These are phyloP conservation scores for Forsythia suspensa DNA, from an alignment of 257 asterid genomes.

Conservation along the genomic window DNA sequence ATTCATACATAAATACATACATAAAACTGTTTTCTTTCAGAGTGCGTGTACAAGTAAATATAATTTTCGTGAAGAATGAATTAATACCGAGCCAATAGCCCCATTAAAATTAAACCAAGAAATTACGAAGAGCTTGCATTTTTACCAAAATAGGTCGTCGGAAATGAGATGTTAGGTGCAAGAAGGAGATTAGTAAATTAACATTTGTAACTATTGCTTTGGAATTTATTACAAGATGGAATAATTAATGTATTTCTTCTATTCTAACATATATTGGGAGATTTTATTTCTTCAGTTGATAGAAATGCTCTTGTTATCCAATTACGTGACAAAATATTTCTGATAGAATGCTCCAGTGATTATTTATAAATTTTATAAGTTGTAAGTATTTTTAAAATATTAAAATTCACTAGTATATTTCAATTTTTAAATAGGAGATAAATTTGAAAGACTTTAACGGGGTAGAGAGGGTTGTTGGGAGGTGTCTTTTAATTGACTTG, in stretches of 20 bases:
- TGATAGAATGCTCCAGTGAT: no score
- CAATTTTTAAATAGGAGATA: no score
- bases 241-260: conserved; percentile 1
- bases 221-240: conserved; percentile 20
- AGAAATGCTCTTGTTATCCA: no score
- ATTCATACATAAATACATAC: background rate
- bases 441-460: background rate
- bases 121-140: conserved; percentile 26
- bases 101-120: conserved; percentile 17
- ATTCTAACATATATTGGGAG: conserved; percentile 9
- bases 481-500: background rate
- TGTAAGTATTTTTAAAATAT: no score
- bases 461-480: background rate
- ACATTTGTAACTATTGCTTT: conserved; percentile 24
- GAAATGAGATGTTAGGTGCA: conserved; percentile 33
- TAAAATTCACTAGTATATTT: no score
- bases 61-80: background rate
- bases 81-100: conserved; percentile 58
- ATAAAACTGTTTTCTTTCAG: background rate
- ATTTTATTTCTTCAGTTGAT: background rate
- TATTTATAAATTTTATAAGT: no score
- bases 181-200: conserved; percentile 29
- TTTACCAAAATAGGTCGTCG: conserved; percentile 31
- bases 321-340: no score
- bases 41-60: background rate